Percentiles rank a stretch among this genome's conserved stretches.
phyloP scores from a whole-genome alignment of 192 early-diverging fungal species.

The Umbelopsis sp. region DNA sequence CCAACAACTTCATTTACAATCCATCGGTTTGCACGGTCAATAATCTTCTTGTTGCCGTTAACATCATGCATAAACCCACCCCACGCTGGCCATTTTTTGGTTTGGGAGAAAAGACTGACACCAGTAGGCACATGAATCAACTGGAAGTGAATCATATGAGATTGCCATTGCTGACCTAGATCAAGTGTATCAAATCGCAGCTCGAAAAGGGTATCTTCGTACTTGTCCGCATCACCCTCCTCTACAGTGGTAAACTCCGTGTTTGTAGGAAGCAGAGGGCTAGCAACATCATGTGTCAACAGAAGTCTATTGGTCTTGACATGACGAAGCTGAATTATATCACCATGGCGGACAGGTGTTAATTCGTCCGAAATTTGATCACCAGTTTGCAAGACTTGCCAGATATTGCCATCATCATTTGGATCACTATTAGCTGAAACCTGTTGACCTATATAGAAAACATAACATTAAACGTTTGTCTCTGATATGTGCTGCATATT shows the following conservation, averaged over 20 bases:
- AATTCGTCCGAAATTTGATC: conserved; percentile 30
- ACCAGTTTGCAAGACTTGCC: conserved; percentile 44
- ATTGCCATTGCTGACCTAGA: conserved; percentile 50
- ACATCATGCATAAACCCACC: conserved; percentile 86
- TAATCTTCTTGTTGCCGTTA: conserved; percentile 88
- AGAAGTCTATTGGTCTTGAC: conserved; percentile 58
- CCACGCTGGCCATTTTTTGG: conserved; percentile 80
- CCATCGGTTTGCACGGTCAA: conserved; percentile 78
- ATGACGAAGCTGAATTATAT: conserved; percentile 79
- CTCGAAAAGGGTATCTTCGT: conserved; percentile 61
- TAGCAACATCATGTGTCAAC: conserved; percentile 67
- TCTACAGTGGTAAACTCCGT: conserved; percentile 64
- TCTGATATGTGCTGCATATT: conserved; percentile 60
- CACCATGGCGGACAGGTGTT: conserved; percentile 66
- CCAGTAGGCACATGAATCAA: conserved; percentile 78
- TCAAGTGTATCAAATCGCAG: conserved; percentile 60
- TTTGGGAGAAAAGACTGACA: conserved; percentile 79
- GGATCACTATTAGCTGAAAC: conserved; percentile 82
- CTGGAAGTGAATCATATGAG: conserved; percentile 64
- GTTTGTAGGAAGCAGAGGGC: conserved; percentile 64
- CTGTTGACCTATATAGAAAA: conserved; percentile 77
- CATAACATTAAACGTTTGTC: conserved; percentile 29
- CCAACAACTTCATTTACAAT: conserved; percentile 75
- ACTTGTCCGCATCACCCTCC: conserved; percentile 36
- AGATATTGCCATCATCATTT: conserved; percentile 78